Evolutionary conservation across 1,284 basidiomycete species (phyloP), one percentile per base, ranked within the genome.

Genomic region (Hypsizygus ulmarius): DNA sequence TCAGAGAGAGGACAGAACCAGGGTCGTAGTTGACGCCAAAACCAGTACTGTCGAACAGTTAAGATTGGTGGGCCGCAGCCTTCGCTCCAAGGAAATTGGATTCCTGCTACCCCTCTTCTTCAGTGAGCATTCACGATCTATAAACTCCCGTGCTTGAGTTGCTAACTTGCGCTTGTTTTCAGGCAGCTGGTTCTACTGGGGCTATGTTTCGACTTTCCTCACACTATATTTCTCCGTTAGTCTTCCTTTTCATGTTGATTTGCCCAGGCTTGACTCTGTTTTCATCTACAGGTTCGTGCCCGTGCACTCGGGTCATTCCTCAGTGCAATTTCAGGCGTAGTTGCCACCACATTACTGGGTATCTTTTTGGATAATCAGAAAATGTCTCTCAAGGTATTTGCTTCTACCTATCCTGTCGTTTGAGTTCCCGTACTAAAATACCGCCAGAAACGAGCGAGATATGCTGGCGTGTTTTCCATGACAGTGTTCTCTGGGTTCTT

Each of bases 181-280:
- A 55, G 58, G 53, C 29, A 58, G 53, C 43, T 59, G 53, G 50
- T 54, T 58, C 35, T 58, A 57, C 18, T 59, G 54, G 53, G 54
- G 51, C 21, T 59, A 55, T 27, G 45, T 54, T 10, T 58, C 56
- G 8, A 57, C 56, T 14, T 58, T 53, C 54, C 51, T 58, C 43
- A 57, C 57, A 16, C 33, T 59, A 18, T 59, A 56, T 38, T 59
- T 58, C 32, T 54, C 53, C n/a, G 53, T 51, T 25, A 28, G 50
- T 51, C 15, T 32, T 32, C 7, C 21, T 3, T 39, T 25, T 37
- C 28, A 18, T 29, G 32, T 21, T 25, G 21, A 25, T 37, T 16
- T 2, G 10, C 11, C 11, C 33, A 33, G 16, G 27, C 11, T 28
- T 18, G 21, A 18, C 21, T 19, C 19, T 25, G 12, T 29, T 10